Percentiles rank a stretch among this genome's conserved stretches.
phyloP scores from a whole-genome alignment of 257 asterid genomes.

The Solanum commersonii region DNA sequence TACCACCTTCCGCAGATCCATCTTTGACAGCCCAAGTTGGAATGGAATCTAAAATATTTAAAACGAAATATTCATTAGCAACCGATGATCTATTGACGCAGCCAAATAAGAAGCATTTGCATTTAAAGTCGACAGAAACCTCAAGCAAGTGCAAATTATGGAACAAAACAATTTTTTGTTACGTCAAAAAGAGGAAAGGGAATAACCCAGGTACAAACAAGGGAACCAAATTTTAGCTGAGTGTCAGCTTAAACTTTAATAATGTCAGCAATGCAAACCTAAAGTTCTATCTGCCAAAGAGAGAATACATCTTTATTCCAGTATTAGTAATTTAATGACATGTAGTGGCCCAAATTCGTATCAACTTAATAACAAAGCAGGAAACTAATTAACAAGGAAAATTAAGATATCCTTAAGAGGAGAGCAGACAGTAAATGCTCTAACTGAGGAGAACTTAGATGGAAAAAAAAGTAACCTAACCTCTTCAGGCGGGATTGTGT shows the following conservation, averaged over 20 bases:
- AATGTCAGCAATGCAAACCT: not conserved
- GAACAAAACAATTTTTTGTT: not conserved
- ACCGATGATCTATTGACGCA: not conserved
- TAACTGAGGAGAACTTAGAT: not conserved
- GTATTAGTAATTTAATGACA: not conserved
- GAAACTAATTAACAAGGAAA: not conserved
- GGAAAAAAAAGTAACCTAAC: slow-evolving; percentile 11
- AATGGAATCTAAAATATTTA: slow-evolving; percentile 57
- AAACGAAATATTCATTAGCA: not conserved
- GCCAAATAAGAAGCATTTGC: not conserved
- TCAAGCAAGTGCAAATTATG: not conserved
- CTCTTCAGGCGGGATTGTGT: slow-evolving; percentile 77
- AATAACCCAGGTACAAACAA: not conserved
- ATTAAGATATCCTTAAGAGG: not conserved
- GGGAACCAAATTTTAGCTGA: not conserved
- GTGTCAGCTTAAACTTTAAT: not conserved
- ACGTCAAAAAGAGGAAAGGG: not conserved
- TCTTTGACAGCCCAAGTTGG: slow-evolving; percentile 83
- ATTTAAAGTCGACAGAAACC: not conserved
- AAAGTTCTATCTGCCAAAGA: not conserved
- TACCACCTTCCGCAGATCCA: slow-evolving; percentile 84
- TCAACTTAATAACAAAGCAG: not conserved
- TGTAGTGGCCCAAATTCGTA: not conserved
- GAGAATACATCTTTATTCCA: not conserved
- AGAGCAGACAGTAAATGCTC: not conserved